Evolutionary conservation across 108 stramenopile genomes (phyloP).

Genomic region (Nitzschia inconspicua): DNA sequence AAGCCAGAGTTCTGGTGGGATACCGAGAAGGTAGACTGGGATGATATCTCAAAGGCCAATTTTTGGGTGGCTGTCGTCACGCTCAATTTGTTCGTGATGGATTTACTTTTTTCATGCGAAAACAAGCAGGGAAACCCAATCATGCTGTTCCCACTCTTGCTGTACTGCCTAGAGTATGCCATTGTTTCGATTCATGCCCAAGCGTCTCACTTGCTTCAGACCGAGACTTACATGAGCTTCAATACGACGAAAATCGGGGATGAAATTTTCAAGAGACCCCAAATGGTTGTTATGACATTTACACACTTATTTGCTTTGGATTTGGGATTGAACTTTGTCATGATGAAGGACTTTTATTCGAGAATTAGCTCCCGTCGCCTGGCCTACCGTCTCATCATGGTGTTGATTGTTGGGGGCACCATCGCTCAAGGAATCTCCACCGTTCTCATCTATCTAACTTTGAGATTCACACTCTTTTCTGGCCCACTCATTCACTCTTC

Average conservation of each 20-base stretch:
- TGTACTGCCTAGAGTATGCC: neutral
- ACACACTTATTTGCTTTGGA: slow-evolving; percentile 1
- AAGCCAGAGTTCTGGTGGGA: slow-evolving; percentile 1
- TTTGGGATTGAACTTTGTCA: neutral
- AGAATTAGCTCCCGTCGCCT: neutral
- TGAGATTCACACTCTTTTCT: neutral
- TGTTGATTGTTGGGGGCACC: neutral
- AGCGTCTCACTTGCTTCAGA: neutral
- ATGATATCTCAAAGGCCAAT: neutral
- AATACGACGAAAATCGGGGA: slow-evolving; percentile 3
- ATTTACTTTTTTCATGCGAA: slow-evolving; percentile 8
- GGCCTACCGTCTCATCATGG: neutral
- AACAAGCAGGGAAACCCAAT: neutral
- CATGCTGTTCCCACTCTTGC: neutral
- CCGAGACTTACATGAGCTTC: neutral
- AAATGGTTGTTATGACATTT: slow-evolving; percentile 12
- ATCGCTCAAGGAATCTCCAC: slow-evolving; percentile 1
- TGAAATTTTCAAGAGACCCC: neutral
- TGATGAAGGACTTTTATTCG: slow-evolving; percentile 10
- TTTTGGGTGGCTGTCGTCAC: neutral
- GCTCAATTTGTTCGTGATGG: neutral
- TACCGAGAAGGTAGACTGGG: slow-evolving; percentile 1
- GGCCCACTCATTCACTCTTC: neutral
- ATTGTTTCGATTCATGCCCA: slow-evolving; percentile 1
- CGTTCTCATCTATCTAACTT: neutral